Evolutionary conservation across 2,329 filamentous ascomycete species (phyloP).

Genomic region (Fusarium domesticum): DNA sequence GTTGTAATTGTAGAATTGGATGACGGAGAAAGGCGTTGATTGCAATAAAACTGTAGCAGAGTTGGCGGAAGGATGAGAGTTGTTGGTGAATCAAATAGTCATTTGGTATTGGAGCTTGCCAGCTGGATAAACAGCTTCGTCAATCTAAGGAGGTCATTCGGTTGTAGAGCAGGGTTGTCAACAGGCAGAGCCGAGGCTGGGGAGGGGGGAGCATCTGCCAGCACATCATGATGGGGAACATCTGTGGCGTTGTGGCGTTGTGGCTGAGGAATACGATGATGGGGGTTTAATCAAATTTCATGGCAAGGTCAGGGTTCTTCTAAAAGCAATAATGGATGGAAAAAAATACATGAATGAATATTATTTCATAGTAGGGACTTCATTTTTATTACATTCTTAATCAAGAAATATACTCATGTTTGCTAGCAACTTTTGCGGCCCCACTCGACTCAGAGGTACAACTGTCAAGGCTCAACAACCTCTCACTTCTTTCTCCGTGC

Average conservation of each 20-base stretch:
- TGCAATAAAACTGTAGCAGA: too few relatives aligned
- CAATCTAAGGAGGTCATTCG: conserved; percentile 7
- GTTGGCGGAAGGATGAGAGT: not conserved
- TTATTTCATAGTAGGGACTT: not conserved
- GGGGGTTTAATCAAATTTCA: conserved; percentile 4
- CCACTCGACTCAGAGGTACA: not conserved
- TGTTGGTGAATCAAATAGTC: not conserved
- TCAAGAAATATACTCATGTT: conserved; percentile 9
- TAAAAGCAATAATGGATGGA: not conserved
- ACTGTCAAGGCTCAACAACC: not conserved
- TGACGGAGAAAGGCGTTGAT: too few relatives aligned
- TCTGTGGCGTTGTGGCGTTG: conserved; percentile 10
- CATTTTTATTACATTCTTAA: conserved; percentile 5
- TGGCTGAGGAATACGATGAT: conserved; percentile 5
- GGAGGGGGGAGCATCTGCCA: conserved; percentile 7
- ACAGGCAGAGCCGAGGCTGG: conserved; percentile 29
- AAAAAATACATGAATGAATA: not conserved
- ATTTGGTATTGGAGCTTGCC: conserved; percentile 1
- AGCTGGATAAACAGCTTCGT: conserved; percentile 4
- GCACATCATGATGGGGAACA: conserved; percentile 7
- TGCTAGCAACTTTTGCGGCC: not conserved
- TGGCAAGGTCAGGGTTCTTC: conserved; percentile 10
- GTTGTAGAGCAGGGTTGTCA: conserved; percentile 23
- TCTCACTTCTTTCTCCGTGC: conserved; percentile 37
- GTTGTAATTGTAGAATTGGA: not conserved